Evolutionary conservation across 1,139 yeast genomes (phyloP).

Genomic region (Diutina catenulata): DNA sequence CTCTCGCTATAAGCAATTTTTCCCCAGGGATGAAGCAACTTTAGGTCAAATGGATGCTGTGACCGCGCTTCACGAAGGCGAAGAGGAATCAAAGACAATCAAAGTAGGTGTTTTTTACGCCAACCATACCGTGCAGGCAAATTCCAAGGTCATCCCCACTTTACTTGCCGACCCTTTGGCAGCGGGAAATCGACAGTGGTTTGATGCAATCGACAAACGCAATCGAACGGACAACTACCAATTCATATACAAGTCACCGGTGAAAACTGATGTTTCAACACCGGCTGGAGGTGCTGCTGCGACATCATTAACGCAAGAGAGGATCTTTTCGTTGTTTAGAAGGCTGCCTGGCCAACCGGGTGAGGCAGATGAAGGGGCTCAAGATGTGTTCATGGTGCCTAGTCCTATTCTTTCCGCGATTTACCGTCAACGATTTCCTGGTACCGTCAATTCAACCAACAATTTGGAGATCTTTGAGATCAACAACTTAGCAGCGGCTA

Average conservation of each 20-base stretch:
- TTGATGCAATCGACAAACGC: conserved; percentile 15
- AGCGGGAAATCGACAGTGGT: conserved; percentile 22
- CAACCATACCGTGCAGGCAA: neutral
- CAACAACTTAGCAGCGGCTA: conserved; percentile 11
- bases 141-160: conserved; percentile 7
- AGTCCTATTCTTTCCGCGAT: conserved; percentile 25
- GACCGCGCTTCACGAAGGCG: neutral
- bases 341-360: conserved; percentile 7
- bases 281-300: no score
- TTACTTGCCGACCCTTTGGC: conserved; percentile 34
- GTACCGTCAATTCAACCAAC: conserved; percentile 10
- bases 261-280: neutral
- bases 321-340: neutral
- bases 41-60: conserved; percentile 1
- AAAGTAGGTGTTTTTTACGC: neutral
- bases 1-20: neutral
- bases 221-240: conserved; percentile 12
- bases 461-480: conserved; percentile 22
- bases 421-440: conserved; percentile 16
- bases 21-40: conserved; percentile 1
- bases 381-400: conserved; percentile 13
- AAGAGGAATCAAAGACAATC: neutral
- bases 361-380: conserved; percentile 7
- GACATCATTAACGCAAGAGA: no score
- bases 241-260: conserved; percentile 10